phyloP scores from a whole-genome alignment of 805 yeast genomes.

The Metschnikowia picachoensis region DNA sequence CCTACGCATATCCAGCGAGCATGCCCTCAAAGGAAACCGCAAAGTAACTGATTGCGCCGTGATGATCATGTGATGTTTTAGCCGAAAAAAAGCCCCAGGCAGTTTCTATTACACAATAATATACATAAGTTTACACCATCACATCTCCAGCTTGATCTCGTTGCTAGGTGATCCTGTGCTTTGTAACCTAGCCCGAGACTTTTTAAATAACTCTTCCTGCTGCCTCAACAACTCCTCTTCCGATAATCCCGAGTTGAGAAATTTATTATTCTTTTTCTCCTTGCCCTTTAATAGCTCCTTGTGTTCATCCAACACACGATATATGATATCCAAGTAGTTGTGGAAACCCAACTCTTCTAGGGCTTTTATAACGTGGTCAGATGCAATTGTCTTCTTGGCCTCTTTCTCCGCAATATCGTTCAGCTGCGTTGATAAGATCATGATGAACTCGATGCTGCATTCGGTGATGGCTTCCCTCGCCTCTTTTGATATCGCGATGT shows the following conservation, averaged over 20 bases:
- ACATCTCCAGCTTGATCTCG: constrained; percentile 15
- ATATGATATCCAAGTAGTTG: constrained; percentile 78
- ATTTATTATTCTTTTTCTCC: constrained; percentile 87
- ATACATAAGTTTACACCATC: constrained; percentile 10
- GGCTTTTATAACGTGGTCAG: constrained; percentile 93
- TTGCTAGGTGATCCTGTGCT: constrained; percentile 21
- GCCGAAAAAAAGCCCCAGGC: not conserved
- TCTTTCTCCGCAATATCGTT: constrained; percentile 96
- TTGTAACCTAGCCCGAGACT: constrained; percentile 63
- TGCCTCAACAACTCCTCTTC: constrained; percentile 90
- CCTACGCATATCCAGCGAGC: not conserved
- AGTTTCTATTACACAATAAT: constrained; percentile 12
- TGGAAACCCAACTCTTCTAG: constrained; percentile 81
- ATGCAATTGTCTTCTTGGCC: constrained; percentile 91
- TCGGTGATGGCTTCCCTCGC: constrained; percentile 94
- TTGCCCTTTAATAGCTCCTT: constrained; percentile 84
- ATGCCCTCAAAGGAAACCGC: not conserved
- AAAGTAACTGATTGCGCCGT: not conserved
- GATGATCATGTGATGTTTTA: no score
- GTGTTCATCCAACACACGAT: constrained; percentile 77
- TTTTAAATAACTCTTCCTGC: constrained; percentile 88
- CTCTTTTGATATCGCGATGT: constrained; percentile 83
- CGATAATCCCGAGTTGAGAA: constrained; percentile 85
- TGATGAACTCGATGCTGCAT: constrained; percentile 92
- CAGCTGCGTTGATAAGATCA: constrained; percentile 89